Percentiles rank a stretch among this genome's conserved stretches.
Evolutionary conservation across 257 asterid genomes (phyloP).

Genomic region (Sherardia arvensis): DNA sequence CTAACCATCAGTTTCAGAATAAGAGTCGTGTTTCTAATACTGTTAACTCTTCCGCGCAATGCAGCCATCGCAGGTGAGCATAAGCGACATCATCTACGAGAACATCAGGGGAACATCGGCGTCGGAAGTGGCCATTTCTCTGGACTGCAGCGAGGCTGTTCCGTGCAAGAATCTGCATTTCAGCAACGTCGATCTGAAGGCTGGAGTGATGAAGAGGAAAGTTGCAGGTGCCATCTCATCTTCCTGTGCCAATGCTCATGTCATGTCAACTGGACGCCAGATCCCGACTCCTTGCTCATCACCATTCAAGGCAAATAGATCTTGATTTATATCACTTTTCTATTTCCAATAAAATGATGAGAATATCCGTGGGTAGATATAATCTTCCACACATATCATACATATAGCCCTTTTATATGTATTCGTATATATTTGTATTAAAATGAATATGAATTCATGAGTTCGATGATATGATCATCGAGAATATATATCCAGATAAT

Average conservation of each 20-base stretch:
- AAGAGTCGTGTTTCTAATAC: neutral
- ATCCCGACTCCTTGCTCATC: slow-evolving; percentile 35
- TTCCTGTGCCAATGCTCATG: slow-evolving; percentile 34
- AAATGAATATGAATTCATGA: no score
- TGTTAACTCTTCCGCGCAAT: neutral
- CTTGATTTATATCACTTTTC: no score
- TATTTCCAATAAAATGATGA: no score
- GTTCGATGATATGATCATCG: no score
- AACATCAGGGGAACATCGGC: slow-evolving; percentile 50
- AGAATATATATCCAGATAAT: no score
- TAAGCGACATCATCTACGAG: slow-evolving; percentile 39
- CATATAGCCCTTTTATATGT: no score
- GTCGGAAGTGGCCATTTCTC: slow-evolving; percentile 26
- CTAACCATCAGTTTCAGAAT: no score
- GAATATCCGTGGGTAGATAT: neutral
- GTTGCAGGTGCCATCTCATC: slow-evolving; percentile 15
- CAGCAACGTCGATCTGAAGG: slow-evolving; percentile 34
- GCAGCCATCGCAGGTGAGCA: slow-evolving; percentile 56
- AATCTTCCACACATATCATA: neutral
- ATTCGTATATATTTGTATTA: no score
- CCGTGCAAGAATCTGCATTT: slow-evolving; percentile 43
- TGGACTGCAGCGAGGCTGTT: slow-evolving; percentile 37
- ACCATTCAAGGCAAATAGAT: neutral
- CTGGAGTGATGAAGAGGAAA: slow-evolving; percentile 2
- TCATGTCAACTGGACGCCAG: slow-evolving; percentile 30